Evolutionary conservation across 257 asterid species (phyloP), one percentile per base, ranked within the genome.

Genomic region (Ilex asprella): DNA sequence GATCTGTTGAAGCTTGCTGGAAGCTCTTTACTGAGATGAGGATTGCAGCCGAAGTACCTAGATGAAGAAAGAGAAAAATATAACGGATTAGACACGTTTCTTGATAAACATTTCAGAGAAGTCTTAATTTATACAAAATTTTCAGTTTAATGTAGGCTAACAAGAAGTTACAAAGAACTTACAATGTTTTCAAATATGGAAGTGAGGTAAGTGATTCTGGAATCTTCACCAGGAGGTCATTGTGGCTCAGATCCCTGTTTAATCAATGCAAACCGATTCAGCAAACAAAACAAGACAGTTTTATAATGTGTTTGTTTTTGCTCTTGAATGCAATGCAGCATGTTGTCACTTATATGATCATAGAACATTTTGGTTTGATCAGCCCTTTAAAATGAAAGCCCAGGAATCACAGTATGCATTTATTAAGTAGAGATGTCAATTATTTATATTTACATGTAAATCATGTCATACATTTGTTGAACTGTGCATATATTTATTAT

Each of bases 201-300:
- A 84, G 64, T 68, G 67, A 63, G 71, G 59, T 56, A 44, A 78
- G 52, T 55, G 80, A 54, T 64, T 63, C 64, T n/a, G 78, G 29
- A 67, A 86, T 72, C 76, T 79, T 67, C 71, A 88, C 94, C 21
- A 31, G 63, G 66, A 86, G 75, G 65, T 73, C 79, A 76, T 81
- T 86, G 81, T 78, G 77, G 71, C 94, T 76, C 65, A 83, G 68
- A 76, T 86, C 94, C 78, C 94, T 86, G 47, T 59, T 73, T 67
- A 66, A 41, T 56, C 31, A 60, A 47, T 21, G 46, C 32, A 61
- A 35, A 35, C 2, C 41, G 8, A 35, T 35, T 35, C 8, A 35
- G 41, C 8, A 8, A 35, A 35, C 8, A 35, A 35, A 35, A 35
- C 41, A 35, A 35, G 41, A 8, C 41, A 35, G 41, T 35, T 35